phyloP scores from a whole-genome alignment of 2,329 filamentous ascomycete species.

The Botryosphaeria agaves region DNA sequence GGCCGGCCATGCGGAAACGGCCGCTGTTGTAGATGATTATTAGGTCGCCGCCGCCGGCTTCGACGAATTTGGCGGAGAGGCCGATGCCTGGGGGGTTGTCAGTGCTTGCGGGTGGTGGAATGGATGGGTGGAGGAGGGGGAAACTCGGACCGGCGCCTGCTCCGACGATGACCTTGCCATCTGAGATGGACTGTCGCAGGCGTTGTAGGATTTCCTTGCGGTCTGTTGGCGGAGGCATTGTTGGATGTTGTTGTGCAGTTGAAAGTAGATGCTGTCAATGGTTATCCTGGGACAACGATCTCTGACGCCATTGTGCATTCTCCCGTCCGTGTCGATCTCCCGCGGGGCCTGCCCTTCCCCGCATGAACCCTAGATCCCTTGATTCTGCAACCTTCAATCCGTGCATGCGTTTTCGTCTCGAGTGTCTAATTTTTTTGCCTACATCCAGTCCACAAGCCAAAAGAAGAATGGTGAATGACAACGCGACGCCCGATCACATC shows the following conservation, averaged over 20 bases:
- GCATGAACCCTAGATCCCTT: too few relatives aligned
- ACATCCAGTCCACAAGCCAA: too few relatives aligned
- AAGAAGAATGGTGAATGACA: too few relatives aligned
- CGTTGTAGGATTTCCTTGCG: constrained; percentile 37
- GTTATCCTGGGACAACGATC: too few relatives aligned
- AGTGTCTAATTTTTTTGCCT: too few relatives aligned
- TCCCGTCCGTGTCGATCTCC: too few relatives aligned
- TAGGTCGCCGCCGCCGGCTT: constrained; percentile 49
- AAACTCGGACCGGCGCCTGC: constrained; percentile 38
- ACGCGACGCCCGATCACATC: too few relatives aligned
- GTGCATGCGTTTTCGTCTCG: too few relatives aligned
- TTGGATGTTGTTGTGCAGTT: not conserved
- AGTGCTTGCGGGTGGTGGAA: not conserved
- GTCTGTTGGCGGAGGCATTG: constrained; percentile 40
- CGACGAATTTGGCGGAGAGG: constrained; percentile 52
- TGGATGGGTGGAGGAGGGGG: not conserved
- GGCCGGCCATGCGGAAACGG: constrained; percentile 55
- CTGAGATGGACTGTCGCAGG: constrained; percentile 36
- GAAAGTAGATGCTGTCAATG: not conserved
- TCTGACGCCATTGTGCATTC: too few relatives aligned
- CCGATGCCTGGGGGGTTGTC: constrained; percentile 35
- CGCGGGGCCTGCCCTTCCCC: too few relatives aligned
- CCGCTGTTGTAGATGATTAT: constrained; percentile 61
- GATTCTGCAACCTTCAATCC: too few relatives aligned
- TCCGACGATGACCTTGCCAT: constrained; percentile 45